A percentile compares a stretch with the other conserved stretches of the same genome.
These are phyloP conservation scores for Mucor racemosus DNA, from an alignment of 371 early-diverging fungal species.

Conservation along the genomic window DNA sequence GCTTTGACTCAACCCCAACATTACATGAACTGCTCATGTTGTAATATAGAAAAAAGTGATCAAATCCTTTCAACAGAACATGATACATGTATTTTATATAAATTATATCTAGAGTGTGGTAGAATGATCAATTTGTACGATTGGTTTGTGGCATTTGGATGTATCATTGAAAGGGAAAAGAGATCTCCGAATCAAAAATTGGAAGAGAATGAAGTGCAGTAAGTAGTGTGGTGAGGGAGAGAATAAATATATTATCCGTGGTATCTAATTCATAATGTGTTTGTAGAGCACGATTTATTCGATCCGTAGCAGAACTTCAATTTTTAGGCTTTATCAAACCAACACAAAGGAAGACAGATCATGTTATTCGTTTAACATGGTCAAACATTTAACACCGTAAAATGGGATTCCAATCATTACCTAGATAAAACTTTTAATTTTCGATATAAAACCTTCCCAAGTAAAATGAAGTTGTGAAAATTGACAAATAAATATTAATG, in stretches of 20 bases:
- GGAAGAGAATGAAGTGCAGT: slow-evolving; percentile 55
- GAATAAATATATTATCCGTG: background rate
- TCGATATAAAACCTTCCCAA: background rate
- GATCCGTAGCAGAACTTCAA: slow-evolving; percentile 83
- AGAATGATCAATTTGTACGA: slow-evolving; percentile 92
- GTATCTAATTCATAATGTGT: background rate
- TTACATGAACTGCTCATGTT: slow-evolving; percentile 82
- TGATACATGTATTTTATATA: slow-evolving; percentile 86
- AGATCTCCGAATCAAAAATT: slow-evolving; percentile 31
- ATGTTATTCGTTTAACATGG: slow-evolving; percentile 89
- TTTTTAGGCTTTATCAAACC: slow-evolving; percentile 88
- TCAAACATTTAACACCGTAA: slow-evolving; percentile 53
- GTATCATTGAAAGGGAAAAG: slow-evolving; percentile 61
- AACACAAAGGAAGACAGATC: slow-evolving; percentile 91
- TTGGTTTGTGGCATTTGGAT: slow-evolving; percentile 85
- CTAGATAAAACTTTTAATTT: background rate
- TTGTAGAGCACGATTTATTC: slow-evolving; percentile 82
- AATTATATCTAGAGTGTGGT: slow-evolving; percentile 90
- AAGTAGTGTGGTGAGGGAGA: slow-evolving; percentile 15
- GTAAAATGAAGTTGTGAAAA: no score
- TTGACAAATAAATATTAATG: no score
- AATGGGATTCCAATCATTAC: background rate
- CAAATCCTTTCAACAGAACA: slow-evolving; percentile 66
- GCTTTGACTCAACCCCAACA: slow-evolving; percentile 77
- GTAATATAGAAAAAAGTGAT: slow-evolving; percentile 43